Evolutionary conservation across 176 grass and related monocot species (phyloP).

Genomic region (Musa beccarii): DNA sequence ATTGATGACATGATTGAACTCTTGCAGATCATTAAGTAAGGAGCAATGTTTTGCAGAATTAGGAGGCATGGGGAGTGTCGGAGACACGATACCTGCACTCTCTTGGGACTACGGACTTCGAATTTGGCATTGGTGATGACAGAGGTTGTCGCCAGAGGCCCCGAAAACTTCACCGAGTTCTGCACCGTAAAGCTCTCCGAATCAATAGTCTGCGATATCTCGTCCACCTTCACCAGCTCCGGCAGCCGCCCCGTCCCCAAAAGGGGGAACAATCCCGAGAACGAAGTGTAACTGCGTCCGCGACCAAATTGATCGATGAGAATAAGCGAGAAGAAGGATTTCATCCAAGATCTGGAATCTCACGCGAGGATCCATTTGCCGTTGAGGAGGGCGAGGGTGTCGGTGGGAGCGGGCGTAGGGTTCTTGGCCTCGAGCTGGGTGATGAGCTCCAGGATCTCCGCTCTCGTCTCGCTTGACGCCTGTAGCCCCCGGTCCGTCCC

Average conservation of each 20-base stretch:
- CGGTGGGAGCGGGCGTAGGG: constrained; percentile 76
- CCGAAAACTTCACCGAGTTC: constrained; percentile 88
- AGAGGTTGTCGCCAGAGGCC: constrained; percentile 60
- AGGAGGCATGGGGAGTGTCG: background rate
- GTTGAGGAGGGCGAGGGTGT: constrained; percentile 74
- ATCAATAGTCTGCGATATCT: constrained; percentile 94
- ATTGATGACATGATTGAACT: no score
- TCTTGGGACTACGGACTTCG: constrained; percentile 93
- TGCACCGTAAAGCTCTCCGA: constrained; percentile 84
- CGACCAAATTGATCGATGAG: background rate
- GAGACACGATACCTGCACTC: constrained; percentile 53
- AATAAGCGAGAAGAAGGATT: background rate
- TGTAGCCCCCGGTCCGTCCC: constrained; percentile 73
- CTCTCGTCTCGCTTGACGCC: constrained; percentile 81
- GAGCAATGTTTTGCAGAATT: background rate
- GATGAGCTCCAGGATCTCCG: constrained; percentile 85
- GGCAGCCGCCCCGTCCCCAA: constrained; percentile 54
- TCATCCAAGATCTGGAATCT: constrained; percentile 1
- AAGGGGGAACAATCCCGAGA: constrained; percentile 64
- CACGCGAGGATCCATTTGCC: constrained; percentile 97
- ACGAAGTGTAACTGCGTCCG: constrained; percentile 70
- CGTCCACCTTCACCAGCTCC: constrained; percentile 80
- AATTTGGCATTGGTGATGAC: constrained; percentile 87
- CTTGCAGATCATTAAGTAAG: background rate
- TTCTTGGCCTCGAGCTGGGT: constrained; percentile 78